Base-by-base conservation (phyloP, 345 rosid genomes). In the Lepidium sativum region DNA sequence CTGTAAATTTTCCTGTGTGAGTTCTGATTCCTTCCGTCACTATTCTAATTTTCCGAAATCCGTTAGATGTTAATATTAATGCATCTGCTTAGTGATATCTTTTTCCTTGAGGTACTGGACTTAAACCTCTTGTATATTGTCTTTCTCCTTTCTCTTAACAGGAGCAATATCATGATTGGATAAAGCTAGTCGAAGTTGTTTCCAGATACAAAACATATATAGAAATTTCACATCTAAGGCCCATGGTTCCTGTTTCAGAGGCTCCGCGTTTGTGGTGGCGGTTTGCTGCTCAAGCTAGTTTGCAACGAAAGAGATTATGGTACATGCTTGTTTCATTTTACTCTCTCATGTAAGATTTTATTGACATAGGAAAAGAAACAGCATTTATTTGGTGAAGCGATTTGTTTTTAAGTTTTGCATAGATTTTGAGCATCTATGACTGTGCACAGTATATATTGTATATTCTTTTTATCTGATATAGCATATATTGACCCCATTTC, bases 121-220 rank as follows among this genome's bases (percentile, higher is more conserved):
- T 63, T 38, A 37, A 62, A 33, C 35, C 63, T 54, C 63, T 61
- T 52, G 60, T 59, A 50, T 63, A 52, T 65, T 38, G 4, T 56
- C 63, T 54, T 14, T 64, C 41, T 15, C 45, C 40, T 75, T 71
- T 60, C 71, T 38, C 48, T 62, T 69, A 31, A 61, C 85, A 94
- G 99, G 90, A 77, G 17, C 99, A 94, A 75, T 94, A 94, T 79
- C 87, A 85, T 78, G 99, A 94, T 79, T 90, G 96, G 92, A 86
- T 94, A 78, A 94, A 85, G 80, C 82, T 94, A 63, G 72, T 90
- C 51, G 99, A 94, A 78, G 96, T 82, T 73, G 73, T 94, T 75
- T 88, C 97, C 17, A 90, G 88, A 77, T 85, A 90, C 81, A 85
- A 79, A 86, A 81, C 77, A 34, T 81, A 80, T 78, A 70, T 88